Base-by-base conservation (phyloP, 2,329 filamentous ascomycete species). In the Pyrenochaeta sp. region DNA sequence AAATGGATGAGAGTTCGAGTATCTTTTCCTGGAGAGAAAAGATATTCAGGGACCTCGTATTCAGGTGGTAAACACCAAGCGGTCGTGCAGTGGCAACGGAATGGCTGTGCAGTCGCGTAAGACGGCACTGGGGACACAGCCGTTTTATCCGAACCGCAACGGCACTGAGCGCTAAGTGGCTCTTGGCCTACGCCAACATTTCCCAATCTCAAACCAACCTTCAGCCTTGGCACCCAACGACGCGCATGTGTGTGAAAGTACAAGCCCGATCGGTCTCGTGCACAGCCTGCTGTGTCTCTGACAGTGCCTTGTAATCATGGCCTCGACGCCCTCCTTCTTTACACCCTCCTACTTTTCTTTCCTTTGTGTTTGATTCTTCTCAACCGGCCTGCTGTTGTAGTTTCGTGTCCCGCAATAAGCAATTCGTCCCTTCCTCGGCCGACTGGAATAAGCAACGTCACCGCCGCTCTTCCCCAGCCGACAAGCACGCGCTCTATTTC, bases 201-300 rank as follows among this genome's bases (percentile, higher is more conserved):
- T 42, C n/a, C 53, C 42, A 44, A 20, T 48, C 40, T 47, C 44
- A 49, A 45, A 41, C 45, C 35, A 29, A 19, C 24, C 27, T 29
- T 15, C 10, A 13, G 14, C 31, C 50, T 56, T 54, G 53, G 50
- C 53, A 30, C 17, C 15, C 13, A 20, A 23, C 29, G 39, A 46
- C 46, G 46, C 53, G 50, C 51, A 52, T 32, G 36, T 37, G 30
- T 35, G 28, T 30, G 30, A 35, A 30, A 23, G 3, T 6, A 21
- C 19, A 20, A 20, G 17, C n/a, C n/a, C n/a, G n/a, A n/a, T n/a
- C n/a, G n/a, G n/a, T n/a, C n/a, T n/a, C n/a, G n/a, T n/a, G n/a
- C n/a, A n/a, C 36, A 32, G 20, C 35, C 41, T 28, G 24, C 13
- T 18, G 35, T n/a, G 17, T 31, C 18, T 26, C 42, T 26, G n/a